Conservation (phyloP, 1,284 basidiomycete species). For the Sanghuangporus baumii region DNA sequence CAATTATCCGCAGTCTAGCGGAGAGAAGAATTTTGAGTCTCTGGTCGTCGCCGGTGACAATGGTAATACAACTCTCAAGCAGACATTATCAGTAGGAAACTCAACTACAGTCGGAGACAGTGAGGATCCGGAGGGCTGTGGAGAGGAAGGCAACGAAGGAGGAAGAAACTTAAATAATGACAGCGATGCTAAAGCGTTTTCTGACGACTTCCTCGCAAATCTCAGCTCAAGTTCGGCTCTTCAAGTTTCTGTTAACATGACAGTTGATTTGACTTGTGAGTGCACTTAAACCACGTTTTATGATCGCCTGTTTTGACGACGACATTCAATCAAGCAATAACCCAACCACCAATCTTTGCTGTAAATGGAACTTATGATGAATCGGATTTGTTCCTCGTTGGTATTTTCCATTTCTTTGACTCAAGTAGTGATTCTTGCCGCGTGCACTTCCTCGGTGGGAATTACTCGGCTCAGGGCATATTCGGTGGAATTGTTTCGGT, state of each 20-base stretch:
- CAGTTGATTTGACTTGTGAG: slow-evolving; percentile 4
- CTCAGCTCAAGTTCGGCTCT: slow-evolving; percentile 2
- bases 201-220: neutral
- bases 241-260: slow-evolving; percentile 10
- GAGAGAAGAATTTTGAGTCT: neutral
- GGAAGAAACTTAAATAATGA: neutral
- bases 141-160: neutral
- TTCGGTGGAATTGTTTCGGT: slow-evolving; percentile 4
- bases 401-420: slow-evolving; percentile 12
- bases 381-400: slow-evolving; percentile 7
- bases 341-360: slow-evolving; percentile 3
- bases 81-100: neutral
- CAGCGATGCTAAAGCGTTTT: neutral
- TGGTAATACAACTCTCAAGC: neutral
- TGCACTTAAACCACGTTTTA: neutral
- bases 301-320: neutral
- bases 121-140: neutral
- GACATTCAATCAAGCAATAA: slow-evolving; percentile 1
- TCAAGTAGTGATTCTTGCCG: neutral
- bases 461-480: slow-evolving; percentile 8
- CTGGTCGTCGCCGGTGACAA: neutral
- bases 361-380: slow-evolving; percentile 9
- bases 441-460: slow-evolving; percentile 4
- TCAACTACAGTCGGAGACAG: neutral
- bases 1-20: neutral